A percentile compares a stretch with the other conserved stretches of the same genome.
Conservation (phyloP, 768 basidiomycete species). For the Tylopilus intermedius region DNA sequence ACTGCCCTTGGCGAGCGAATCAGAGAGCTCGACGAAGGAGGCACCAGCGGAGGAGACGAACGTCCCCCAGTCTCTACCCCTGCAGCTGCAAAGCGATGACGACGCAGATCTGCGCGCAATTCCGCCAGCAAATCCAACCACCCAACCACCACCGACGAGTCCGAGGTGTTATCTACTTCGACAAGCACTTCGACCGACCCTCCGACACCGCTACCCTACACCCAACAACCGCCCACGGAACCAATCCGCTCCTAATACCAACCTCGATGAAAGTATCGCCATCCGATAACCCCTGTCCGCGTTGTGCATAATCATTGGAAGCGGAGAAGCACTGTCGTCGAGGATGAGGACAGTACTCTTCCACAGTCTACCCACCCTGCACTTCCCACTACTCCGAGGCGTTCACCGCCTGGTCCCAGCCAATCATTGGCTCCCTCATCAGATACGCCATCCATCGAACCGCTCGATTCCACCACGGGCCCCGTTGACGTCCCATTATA, state of each 20-base stretch:
- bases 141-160: conserved; percentile 43
- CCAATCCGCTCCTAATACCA: conserved; percentile 22
- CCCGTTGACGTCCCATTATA: conserved; percentile 37
- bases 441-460: conserved; percentile 36
- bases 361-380: conserved; percentile 31
- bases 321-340: conserved; percentile 62
- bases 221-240: conserved; percentile 19
- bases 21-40: conserved; percentile 60
- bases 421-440: conserved; percentile 45
- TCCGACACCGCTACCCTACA: conserved; percentile 43
- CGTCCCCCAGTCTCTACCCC: conserved; percentile 10
- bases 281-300: conserved; percentile 32
- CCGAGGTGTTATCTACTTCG: conserved; percentile 35
- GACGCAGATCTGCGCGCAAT: no score
- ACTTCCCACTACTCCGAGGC: conserved; percentile 17
- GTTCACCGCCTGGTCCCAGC: conserved; percentile 5
- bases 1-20: conserved; percentile 54
- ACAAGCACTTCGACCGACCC: conserved; percentile 59
- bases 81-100: no score
- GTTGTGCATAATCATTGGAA: conserved; percentile 38
- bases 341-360: conserved; percentile 43
- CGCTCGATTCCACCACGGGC: conserved; percentile 41
- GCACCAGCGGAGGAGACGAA: conserved; percentile 59
- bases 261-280: conserved; percentile 27
- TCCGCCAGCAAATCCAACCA: no score